Percentiles rank a stretch among this genome's conserved stretches.
Evolutionary conservation across 2,329 filamentous ascomycete genomes (phyloP).

Genomic region (Thelonectria olida): DNA sequence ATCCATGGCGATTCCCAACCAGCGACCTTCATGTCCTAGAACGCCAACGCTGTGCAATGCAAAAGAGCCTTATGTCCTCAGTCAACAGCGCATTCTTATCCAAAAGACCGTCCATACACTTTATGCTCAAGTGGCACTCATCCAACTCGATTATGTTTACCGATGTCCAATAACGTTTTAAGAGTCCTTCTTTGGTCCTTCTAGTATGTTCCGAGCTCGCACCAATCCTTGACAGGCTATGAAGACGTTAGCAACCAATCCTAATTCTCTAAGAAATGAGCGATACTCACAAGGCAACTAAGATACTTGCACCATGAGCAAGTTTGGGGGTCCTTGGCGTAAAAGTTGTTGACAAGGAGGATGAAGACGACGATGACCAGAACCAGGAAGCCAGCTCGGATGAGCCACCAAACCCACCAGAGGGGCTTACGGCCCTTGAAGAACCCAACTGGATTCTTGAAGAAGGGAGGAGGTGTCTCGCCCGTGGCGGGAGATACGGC

Average conservation of each 20-base stretch:
- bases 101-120: constrained; percentile 12
- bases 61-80: constrained; percentile 24
- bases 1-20: constrained; percentile 17
- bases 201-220: constrained; percentile 58
- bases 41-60: constrained; percentile 48
- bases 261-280: background rate
- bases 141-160: background rate
- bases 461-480: constrained; percentile 61
- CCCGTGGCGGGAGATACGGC: constrained; percentile 65
- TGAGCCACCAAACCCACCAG: constrained; percentile 98
- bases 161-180: constrained; percentile 1
- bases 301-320: constrained; percentile 97
- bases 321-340: constrained; percentile 70
- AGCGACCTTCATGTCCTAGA: constrained; percentile 27
- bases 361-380: constrained; percentile 88
- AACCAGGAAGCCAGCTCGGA: constrained; percentile 80
- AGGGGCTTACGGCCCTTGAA: constrained; percentile 92
- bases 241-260: constrained; percentile 31
- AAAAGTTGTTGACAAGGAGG: constrained; percentile 90
- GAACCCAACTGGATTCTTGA: constrained; percentile 75
- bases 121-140: background rate
- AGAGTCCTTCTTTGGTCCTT: background rate
- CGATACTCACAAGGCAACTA: constrained; percentile 82
- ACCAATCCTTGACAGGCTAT: constrained; percentile 74
- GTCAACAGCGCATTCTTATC: constrained; percentile 21